Percentiles rank a stretch among this genome's conserved stretches.
Conservation (phyloP, 345 rosid genomes). For the Nasturtium officinale region DNA sequence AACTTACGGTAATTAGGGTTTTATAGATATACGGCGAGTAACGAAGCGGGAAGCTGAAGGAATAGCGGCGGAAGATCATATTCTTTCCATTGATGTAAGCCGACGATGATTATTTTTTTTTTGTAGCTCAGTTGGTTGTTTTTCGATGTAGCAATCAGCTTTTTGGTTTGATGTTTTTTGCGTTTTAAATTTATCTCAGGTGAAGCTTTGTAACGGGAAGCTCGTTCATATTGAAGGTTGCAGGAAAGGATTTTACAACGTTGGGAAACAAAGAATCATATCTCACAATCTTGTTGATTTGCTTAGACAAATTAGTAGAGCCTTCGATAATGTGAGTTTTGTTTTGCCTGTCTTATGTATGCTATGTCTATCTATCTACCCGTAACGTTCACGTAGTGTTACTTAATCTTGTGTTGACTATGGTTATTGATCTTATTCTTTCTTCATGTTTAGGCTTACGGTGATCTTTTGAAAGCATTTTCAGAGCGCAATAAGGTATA, state of each 20-base stretch:
- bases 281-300: conserved; percentile 92
- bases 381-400: neutral
- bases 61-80: conserved; percentile 69
- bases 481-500: conserved; percentile 89
- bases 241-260: conserved; percentile 74
- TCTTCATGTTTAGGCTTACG: conserved; percentile 66
- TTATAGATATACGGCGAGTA: conserved; percentile 62
- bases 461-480: conserved; percentile 87
- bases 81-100: conserved; percentile 84
- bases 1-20: conserved; percentile 33
- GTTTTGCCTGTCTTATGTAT: neutral
- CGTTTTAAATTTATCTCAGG: conserved; percentile 49
- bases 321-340: conserved; percentile 76
- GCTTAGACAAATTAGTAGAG: conserved; percentile 86
- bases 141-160: neutral
- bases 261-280: conserved; percentile 74
- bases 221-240: conserved; percentile 80
- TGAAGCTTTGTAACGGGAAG: conserved; percentile 95
- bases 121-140: neutral
- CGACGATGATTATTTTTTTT: neutral
- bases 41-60: conserved; percentile 60
- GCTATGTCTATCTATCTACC: neutral
- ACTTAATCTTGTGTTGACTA: neutral
- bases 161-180: conserved; percentile 10
- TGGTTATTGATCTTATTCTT: conserved; percentile 11